These are phyloP conservation scores for Triticum urartu DNA, from an alignment of 176 grass and related monocot genomes.

Conservation along the genomic window DNA sequence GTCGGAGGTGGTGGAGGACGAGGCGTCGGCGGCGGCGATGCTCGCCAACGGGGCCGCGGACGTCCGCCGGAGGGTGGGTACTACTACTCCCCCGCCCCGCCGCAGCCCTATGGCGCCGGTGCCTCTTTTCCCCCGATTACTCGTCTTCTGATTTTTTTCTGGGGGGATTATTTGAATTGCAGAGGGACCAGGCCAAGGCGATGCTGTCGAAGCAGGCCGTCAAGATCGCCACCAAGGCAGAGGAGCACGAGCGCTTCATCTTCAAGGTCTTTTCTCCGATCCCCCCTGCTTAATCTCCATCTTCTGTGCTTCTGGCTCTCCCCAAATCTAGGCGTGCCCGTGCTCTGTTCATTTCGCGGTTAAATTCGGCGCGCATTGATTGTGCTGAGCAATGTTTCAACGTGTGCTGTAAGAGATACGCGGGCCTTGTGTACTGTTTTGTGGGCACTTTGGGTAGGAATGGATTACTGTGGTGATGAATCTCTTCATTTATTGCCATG, in stretches of 20 bases:
- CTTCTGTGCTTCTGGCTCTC: too few relatives aligned
- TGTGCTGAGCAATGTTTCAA: neutral
- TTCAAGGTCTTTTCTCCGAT: conserved; percentile 63
- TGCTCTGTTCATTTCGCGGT: neutral
- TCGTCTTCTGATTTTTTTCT: neutral
- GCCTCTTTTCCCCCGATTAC: neutral
- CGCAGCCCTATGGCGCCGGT: neutral
- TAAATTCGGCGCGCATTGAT: conserved; percentile 17
- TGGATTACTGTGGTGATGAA: neutral
- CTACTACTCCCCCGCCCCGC: neutral
- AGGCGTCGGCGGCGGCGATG: neutral
- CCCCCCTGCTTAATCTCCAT: neutral
- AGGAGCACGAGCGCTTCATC: conserved; percentile 84
- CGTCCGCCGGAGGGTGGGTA: conserved; percentile 39
- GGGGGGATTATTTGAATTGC: neutral
- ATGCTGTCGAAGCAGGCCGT: conserved; percentile 87
- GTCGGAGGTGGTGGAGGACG: conserved; percentile 35
- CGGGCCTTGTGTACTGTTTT: neutral
- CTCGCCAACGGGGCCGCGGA: conserved; percentile 35
- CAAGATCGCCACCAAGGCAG: conserved; percentile 84
- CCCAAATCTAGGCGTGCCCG: neutral
- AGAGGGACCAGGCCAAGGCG: conserved; percentile 83
- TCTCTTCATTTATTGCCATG: conserved; percentile 31
- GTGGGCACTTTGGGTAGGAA: neutral
- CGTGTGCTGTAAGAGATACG: neutral